A percentile compares a stretch with the other conserved stretches of the same genome.
phyloP scores from a whole-genome alignment of 1,284 basidiomycete genomes.

The Boletellus deceptivus region DNA sequence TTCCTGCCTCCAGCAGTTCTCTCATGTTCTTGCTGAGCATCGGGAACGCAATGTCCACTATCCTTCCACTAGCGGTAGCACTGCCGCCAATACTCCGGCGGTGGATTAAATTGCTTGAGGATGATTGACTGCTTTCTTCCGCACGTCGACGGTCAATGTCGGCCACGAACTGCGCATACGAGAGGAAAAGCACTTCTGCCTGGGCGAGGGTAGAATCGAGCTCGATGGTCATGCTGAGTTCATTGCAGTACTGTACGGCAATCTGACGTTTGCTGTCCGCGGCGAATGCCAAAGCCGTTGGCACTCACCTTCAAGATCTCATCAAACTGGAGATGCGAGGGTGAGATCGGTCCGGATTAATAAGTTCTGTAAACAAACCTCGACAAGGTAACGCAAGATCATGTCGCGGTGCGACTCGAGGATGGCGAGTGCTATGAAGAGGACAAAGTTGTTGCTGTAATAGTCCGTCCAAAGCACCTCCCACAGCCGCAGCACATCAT shows the following conservation, averaged over 20 bases:
- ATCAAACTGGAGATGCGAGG: slow-evolving; percentile 53
- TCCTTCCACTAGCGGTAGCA: slow-evolving; percentile 10
- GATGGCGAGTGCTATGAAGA: slow-evolving; percentile 92
- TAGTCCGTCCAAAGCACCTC: slow-evolving; percentile 96
- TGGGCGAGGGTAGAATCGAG: slow-evolving; percentile 88
- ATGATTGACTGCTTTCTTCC: slow-evolving; percentile 39
- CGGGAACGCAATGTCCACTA: slow-evolving; percentile 36
- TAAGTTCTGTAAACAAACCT: slow-evolving; percentile 50
- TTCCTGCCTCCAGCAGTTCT: slow-evolving; percentile 47
- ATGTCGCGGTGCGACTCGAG: slow-evolving; percentile 93
- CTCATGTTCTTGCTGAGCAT: slow-evolving; percentile 56
- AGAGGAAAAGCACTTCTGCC: slow-evolving; percentile 90
- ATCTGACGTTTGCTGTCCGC: slow-evolving; percentile 2
- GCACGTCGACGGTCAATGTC: slow-evolving; percentile 78
- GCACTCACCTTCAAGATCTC: slow-evolving; percentile 77
- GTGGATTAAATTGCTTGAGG: slow-evolving; percentile 29
- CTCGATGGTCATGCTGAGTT: slow-evolving; percentile 92
- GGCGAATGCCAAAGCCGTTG: background rate
- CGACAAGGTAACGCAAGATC: slow-evolving; percentile 88
- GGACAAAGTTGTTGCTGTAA: slow-evolving; percentile 84
- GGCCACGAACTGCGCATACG: slow-evolving; percentile 82
- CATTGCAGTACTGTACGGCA: slow-evolving; percentile 76
- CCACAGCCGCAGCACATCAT: slow-evolving; percentile 88
- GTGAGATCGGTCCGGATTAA: slow-evolving; percentile 9
- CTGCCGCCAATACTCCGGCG: slow-evolving; percentile 14